Conservation (phyloP, 495 filamentous ascomycete species). For the Glarea lozoyensis region DNA sequence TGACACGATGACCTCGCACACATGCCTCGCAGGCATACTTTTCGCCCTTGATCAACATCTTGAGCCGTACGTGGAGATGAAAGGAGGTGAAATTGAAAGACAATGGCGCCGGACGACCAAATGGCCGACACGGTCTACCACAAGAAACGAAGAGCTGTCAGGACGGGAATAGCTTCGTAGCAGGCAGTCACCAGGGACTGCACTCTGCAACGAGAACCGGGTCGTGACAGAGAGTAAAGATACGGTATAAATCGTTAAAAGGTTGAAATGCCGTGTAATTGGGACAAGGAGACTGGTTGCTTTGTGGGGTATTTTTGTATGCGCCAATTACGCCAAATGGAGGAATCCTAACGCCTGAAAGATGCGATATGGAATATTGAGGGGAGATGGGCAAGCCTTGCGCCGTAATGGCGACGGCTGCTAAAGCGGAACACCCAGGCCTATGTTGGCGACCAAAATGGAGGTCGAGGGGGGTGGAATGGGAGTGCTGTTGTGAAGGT, state of each 20-base stretch:
- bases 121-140: slow-evolving; percentile 14
- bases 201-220: slow-evolving; percentile 18
- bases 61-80: slow-evolving; percentile 4
- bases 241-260: slow-evolving; percentile 1
- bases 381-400: slow-evolving; percentile 18
- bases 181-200: slow-evolving; percentile 20
- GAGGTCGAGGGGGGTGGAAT: no score
- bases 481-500: no score
- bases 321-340: slow-evolving; percentile 20
- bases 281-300: no score
- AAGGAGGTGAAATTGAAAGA: slow-evolving; percentile 7
- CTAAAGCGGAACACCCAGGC: slow-evolving; percentile 19
- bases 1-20: slow-evolving; percentile 87
- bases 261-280: slow-evolving; percentile 13
- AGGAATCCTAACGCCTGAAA: slow-evolving; percentile 14
- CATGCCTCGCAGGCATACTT: slow-evolving; percentile 86
- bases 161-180: slow-evolving; percentile 16
- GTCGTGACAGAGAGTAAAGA: slow-evolving; percentile 16
- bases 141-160: slow-evolving; percentile 19
- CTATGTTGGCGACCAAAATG: slow-evolving; percentile 24
- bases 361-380: slow-evolving; percentile 8
- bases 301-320: slow-evolving; percentile 16
- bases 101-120: slow-evolving; percentile 14
- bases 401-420: slow-evolving; percentile 23
- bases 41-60: slow-evolving; percentile 81